A percentile compares a stretch with the other conserved stretches of the same genome.
Conservation (phyloP, 352 stramenopile species). For the Pythium rhizo-oryzae region DNA sequence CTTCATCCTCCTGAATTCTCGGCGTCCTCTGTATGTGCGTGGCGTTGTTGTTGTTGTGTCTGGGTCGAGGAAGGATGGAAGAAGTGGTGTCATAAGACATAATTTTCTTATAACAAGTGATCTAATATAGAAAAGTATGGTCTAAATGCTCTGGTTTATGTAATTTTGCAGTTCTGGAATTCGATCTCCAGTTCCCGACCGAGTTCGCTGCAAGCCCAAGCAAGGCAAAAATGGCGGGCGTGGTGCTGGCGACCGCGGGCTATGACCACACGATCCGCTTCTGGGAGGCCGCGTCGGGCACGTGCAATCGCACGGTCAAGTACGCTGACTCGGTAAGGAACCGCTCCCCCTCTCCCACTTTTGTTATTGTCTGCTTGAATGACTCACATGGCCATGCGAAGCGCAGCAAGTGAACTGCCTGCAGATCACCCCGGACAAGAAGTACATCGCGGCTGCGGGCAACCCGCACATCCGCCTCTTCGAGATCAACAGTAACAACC, state of each 20-base stretch:
- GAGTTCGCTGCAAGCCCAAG: background rate
- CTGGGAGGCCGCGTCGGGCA: conserved; percentile 96
- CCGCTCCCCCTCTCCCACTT: background rate
- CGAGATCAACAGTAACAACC: conserved; percentile 97
- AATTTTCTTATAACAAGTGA: too few relatives aligned
- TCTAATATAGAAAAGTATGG: too few relatives aligned
- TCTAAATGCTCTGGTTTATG: too few relatives aligned
- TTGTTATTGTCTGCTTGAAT: too few relatives aligned
- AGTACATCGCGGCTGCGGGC: conserved; percentile 95
- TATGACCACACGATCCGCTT: conserved; percentile 99
- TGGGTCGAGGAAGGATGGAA: conserved; percentile 1
- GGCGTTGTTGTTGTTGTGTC: conserved; percentile 9
- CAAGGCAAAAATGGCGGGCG: conserved; percentile 62
- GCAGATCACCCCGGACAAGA: conserved; percentile 97
- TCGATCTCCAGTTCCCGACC: conserved; percentile 9
- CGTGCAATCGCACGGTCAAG: conserved; percentile 95
- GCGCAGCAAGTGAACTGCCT: conserved; percentile 95
- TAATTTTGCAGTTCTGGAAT: conserved; percentile 1
- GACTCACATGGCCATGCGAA: background rate
- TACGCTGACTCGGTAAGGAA: conserved; percentile 92
- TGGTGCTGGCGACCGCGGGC: conserved; percentile 96
- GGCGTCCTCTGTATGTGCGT: conserved; percentile 1
- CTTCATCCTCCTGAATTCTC: conserved; percentile 16
- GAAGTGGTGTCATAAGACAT: background rate
- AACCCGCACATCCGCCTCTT: conserved; percentile 98